These are phyloP conservation scores for Pistacia integerrima DNA, from an alignment of 345 rosid species.

Conservation along the genomic window DNA sequence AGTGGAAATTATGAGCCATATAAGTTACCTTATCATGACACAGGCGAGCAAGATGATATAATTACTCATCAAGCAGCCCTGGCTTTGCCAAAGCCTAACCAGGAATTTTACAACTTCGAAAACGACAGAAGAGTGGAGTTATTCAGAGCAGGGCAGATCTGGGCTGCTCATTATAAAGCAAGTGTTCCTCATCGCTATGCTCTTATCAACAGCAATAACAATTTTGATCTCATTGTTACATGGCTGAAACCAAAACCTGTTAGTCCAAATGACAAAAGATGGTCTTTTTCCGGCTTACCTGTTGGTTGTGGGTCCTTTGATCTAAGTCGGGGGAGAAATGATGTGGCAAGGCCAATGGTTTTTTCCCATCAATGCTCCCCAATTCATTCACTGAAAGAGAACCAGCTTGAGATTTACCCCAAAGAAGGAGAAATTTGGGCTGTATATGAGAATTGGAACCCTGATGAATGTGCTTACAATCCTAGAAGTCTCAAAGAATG, in stretches of 20 bases:
- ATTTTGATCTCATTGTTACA: slow-evolving; percentile 1
- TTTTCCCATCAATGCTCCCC: slow-evolving; percentile 17
- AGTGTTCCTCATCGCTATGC: neutral
- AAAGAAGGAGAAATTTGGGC: slow-evolving; percentile 30
- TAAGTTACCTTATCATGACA: neutral
- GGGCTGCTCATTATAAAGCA: slow-evolving; percentile 4
- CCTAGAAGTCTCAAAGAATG: slow-evolving; percentile 13
- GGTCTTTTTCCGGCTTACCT: slow-evolving; percentile 8
- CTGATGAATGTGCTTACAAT: slow-evolving; percentile 9
- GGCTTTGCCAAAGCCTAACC: neutral
- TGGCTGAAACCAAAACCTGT: slow-evolving; percentile 9
- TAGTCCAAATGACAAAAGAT: neutral
- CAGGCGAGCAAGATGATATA: neutral
- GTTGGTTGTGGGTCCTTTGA: slow-evolving; percentile 15
- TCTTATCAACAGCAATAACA: neutral
- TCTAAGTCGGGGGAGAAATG: neutral
- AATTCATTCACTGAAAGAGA: neutral
- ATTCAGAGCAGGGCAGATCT: neutral
- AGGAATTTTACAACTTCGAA: slow-evolving; percentile 17
- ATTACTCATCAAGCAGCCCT: neutral
- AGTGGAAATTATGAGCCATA: neutral
- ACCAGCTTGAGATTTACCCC: slow-evolving; percentile 18
- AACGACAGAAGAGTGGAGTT: slow-evolving; percentile 2
- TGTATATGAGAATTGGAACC: slow-evolving; percentile 20
- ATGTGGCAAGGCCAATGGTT: slow-evolving; percentile 10